Conservation (phyloP, 2,329 filamentous ascomycete genomes). For the Thelonectria olida region DNA sequence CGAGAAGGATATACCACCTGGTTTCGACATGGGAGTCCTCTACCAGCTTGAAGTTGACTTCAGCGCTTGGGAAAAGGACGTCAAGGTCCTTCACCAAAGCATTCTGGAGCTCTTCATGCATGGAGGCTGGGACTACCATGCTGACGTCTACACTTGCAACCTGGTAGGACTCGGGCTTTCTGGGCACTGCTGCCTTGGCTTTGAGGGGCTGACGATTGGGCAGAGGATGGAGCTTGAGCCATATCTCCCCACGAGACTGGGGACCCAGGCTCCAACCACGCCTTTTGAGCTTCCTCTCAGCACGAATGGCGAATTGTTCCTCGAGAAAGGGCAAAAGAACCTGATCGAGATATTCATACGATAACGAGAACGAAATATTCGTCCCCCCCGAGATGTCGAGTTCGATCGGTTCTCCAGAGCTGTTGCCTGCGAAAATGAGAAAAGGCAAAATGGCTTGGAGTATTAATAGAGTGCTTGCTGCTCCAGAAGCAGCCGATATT, state of each 20-base stretch:
- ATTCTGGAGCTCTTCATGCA: constrained; percentile 53
- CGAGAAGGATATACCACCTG: constrained; percentile 65
- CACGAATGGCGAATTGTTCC: constrained; percentile 57
- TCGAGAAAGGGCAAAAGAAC: constrained; percentile 65
- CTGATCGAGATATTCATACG: constrained; percentile 71
- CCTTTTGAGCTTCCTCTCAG: constrained; percentile 54
- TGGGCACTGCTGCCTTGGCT: constrained; percentile 40
- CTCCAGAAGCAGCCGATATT: constrained; percentile 59
- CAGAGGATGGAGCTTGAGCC: constrained; percentile 51
- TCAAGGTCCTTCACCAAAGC: constrained; percentile 52
- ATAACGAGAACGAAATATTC: constrained; percentile 65
- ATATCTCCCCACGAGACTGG: constrained; percentile 52
- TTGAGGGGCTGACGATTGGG: constrained; percentile 47
- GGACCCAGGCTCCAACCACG: constrained; percentile 63
- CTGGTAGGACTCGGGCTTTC: constrained; percentile 40
- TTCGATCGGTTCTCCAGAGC: constrained; percentile 53
- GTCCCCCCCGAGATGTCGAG: constrained; percentile 67
- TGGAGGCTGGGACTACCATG: constrained; percentile 57
- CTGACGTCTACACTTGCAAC: constrained; percentile 60
- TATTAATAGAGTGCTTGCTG: constrained; percentile 65
- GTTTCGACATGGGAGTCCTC: constrained; percentile 62
- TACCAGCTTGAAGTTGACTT: constrained; percentile 54
- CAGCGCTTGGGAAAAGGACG: constrained; percentile 52
- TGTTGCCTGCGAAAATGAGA: constrained; percentile 62
- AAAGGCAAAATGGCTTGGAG: constrained; percentile 70